phyloP scores from a whole-genome alignment of 768 basidiomycete genomes.

The Phylloporus arenicola region DNA sequence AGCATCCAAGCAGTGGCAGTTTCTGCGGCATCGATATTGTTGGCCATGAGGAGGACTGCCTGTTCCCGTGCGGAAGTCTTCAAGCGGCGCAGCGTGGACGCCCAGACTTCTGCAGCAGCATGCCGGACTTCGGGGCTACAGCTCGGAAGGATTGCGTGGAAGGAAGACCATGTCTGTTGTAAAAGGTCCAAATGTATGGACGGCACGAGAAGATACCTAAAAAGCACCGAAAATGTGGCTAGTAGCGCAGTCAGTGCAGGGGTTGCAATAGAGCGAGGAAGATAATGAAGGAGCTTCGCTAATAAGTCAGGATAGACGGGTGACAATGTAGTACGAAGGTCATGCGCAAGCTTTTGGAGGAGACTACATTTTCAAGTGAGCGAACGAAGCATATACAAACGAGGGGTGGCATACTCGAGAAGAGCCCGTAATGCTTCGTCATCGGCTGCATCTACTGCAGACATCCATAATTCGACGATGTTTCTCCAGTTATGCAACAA shows the following conservation, averaged over 20 bases:
- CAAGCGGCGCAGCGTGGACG: slow-evolving; percentile 64
- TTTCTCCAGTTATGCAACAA: slow-evolving; percentile 77
- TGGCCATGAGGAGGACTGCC: slow-evolving; percentile 51
- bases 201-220: slow-evolving; percentile 69
- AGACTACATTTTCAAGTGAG: slow-evolving; percentile 43
- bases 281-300: slow-evolving; percentile 47
- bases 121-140: slow-evolving; percentile 71
- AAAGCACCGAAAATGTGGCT: slow-evolving; percentile 61
- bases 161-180: slow-evolving; percentile 53
- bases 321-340: slow-evolving; percentile 68
- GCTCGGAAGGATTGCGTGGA: slow-evolving; percentile 47
- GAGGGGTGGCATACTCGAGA: slow-evolving; percentile 55
- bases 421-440: slow-evolving; percentile 69
- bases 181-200: slow-evolving; percentile 46
- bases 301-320: slow-evolving; percentile 58
- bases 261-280: slow-evolving; percentile 56
- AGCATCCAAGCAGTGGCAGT: slow-evolving; percentile 70
- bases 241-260: slow-evolving; percentile 58
- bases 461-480: slow-evolving; percentile 60
- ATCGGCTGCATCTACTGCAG: slow-evolving; percentile 51
- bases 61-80: slow-evolving; percentile 54
- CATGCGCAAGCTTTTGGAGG: slow-evolving; percentile 71
- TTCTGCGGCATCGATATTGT: slow-evolving; percentile 46
- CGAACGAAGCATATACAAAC: background rate
- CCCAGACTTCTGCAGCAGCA: slow-evolving; percentile 86